Base-by-base conservation (phyloP, 192 early-diverging fungal species). In the Umbelopsis sp. region DNA sequence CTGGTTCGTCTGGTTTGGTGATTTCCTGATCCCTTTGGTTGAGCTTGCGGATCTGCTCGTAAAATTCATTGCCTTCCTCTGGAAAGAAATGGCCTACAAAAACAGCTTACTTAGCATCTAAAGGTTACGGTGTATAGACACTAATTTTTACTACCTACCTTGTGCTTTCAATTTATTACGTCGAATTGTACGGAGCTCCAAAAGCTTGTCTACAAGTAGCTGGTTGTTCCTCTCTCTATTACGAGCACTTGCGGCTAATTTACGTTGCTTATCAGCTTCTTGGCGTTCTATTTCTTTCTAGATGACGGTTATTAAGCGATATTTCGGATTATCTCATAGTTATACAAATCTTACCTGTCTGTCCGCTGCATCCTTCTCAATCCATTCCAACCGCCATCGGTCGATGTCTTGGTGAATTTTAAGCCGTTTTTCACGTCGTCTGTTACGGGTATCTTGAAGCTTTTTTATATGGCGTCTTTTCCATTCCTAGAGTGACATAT, bases 151-250 rank as follows among this genome's bases (percentile, higher is more conserved):
- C 16, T 15, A 13, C 4, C 18, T 18, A 61, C 55, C 55, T 61
- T 61, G 55, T 16, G 25, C 27, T 25, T 61, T 61, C 30, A 61
- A n/a, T 61, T 61, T 61, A 8, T 33, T 61, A 16, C 55, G 11
- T 3, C 55, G 27, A 0, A 61, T 35, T 13, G 55, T 33, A 61
- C 55, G 55, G 18, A 61, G 55, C 25, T 61, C 55, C 30, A 61
- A 35, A 33, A 61, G 55, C 25, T 61, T 61, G 12, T 61, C 27
- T 35, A 61, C 55, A 61, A 61, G 27, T n/a, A 61, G 30, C 55
- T 61, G 55, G 16, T 35, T 61, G 55, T 61, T 61, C 33, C 30
- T 61, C 16, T 27, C 30, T 18, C 25, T 25, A 61, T 61, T 61
- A 35, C 55, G 55, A 3, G 16, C 18, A 30, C 55, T 61, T 35